These are phyloP conservation scores for Fusarium ambrosium DNA, from an alignment of 2,329 filamentous ascomycete species.

Conservation along the genomic window DNA sequence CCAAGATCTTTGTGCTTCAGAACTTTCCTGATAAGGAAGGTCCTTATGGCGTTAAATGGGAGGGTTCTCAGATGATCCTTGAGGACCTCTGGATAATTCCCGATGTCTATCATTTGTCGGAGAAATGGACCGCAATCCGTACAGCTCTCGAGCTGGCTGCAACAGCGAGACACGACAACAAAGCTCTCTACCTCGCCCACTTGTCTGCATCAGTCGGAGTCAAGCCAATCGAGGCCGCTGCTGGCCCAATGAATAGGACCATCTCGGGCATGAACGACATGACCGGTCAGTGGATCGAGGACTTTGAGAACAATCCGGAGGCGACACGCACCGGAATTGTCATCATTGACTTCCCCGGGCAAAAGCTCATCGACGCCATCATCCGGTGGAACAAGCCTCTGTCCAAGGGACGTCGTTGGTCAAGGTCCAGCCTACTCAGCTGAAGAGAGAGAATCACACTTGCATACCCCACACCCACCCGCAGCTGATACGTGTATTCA, in stretches of 20 bases:
- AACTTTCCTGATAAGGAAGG: constrained; percentile 56
- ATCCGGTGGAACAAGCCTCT: constrained; percentile 56
- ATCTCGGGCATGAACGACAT: constrained; percentile 64
- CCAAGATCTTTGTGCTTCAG: constrained; percentile 62
- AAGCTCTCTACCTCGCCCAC: constrained; percentile 60
- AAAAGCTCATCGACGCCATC: constrained; percentile 57
- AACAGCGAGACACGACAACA: constrained; percentile 51
- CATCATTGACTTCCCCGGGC: constrained; percentile 64
- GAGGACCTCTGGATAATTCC: constrained; percentile 63
- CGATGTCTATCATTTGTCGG: constrained; percentile 57
- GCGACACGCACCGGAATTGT: constrained; percentile 58
- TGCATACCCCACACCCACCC: constrained; percentile 9
- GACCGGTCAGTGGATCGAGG: constrained; percentile 60
- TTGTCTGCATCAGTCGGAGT: constrained; percentile 63
- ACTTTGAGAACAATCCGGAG: constrained; percentile 44
- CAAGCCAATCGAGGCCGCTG: constrained; percentile 63
- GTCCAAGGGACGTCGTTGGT: constrained; percentile 18
- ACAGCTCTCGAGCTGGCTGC: constrained; percentile 56
- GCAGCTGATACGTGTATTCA: constrained; percentile 18
- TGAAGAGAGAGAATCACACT: constrained; percentile 9
- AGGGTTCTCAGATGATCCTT: constrained; percentile 58
- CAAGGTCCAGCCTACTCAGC: constrained; percentile 24
- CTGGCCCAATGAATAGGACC: constrained; percentile 58
- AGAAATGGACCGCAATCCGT: constrained; percentile 62
- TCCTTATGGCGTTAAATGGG: constrained; percentile 61